Conservation (phyloP, 169 alveolate species). For the Cryptosporidium meleagridis region DNA sequence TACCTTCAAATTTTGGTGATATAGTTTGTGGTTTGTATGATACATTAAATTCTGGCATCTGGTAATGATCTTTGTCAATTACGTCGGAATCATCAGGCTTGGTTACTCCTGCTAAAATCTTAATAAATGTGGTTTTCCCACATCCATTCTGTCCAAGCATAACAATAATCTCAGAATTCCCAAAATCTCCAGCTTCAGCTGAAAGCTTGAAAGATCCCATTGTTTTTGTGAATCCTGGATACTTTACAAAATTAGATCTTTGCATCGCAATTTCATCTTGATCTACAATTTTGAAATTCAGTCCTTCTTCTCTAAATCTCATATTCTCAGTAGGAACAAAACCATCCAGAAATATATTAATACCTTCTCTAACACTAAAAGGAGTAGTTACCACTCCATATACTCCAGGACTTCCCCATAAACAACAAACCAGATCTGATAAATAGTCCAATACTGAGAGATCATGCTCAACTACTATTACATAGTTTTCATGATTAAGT, state of each 20-base stretch:
- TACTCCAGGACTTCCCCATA: conserved; percentile 99
- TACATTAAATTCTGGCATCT: conserved; percentile 92
- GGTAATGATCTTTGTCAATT: conserved; percentile 77
- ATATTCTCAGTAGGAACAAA: conserved; percentile 99
- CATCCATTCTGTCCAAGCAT: conserved; percentile 98
- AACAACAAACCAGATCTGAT: conserved; percentile 98
- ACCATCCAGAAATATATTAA: conserved; percentile 98
- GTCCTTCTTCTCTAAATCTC: conserved; percentile 97
- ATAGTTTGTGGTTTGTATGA: conserved; percentile 98
- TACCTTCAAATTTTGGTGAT: conserved; percentile 97
- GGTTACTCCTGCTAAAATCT: conserved; percentile 95
- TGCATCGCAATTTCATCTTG: conserved; percentile 72
- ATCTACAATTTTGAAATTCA: conserved; percentile 90
- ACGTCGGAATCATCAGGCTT: conserved; percentile 91
- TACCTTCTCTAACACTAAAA: conserved; percentile 97
- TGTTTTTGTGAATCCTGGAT: conserved; percentile 82
- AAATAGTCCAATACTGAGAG: conserved; percentile 98
- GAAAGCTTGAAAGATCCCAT: conserved; percentile 77
- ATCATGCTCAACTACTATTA: conserved; percentile 98
- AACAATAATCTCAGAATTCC: conserved; percentile 96
- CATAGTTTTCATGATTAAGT: conserved; percentile 91
- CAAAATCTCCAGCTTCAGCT: conserved; percentile 91
- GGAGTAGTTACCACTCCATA: conserved; percentile 99
- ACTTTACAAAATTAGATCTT: conserved; percentile 75
- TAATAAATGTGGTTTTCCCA: conserved; percentile 98